Percentiles rank a stretch among this genome's conserved stretches.
phyloP scores from a whole-genome alignment of 2,329 filamentous ascomycete species.

The Aspergillus luchuensis region DNA sequence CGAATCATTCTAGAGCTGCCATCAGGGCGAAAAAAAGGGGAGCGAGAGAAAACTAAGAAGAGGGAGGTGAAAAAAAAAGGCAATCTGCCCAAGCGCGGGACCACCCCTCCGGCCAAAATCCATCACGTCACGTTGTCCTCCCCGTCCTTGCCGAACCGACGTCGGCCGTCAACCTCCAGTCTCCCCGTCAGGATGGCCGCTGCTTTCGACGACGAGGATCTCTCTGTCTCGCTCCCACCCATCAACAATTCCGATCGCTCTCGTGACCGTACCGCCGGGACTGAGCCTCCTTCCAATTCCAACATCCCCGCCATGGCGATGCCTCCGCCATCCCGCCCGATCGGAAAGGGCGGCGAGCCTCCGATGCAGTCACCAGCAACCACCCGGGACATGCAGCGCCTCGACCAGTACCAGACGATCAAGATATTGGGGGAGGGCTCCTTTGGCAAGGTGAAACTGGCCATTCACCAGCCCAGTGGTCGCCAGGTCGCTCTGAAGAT shows the following conservation, averaged over 20 bases:
- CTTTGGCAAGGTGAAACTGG: conserved; percentile 98
- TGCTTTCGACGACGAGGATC: conserved; percentile 76
- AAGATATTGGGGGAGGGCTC: conserved; percentile 93
- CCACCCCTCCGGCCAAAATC: conserved; percentile 25
- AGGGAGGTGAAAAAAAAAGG: conserved; percentile 4
- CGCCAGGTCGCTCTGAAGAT: conserved; percentile 98
- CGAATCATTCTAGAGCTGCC: background rate
- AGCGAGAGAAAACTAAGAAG: background rate
- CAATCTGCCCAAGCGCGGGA: conserved; percentile 1
- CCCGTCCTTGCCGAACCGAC: conserved; percentile 18
- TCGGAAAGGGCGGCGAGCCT: conserved; percentile 31
- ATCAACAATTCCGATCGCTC: conserved; percentile 34
- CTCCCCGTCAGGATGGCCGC: conserved; percentile 37
- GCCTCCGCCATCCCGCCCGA: conserved; percentile 39
- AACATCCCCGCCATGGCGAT: conserved; percentile 42
- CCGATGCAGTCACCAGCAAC: conserved; percentile 48
- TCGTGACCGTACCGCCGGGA: conserved; percentile 28
- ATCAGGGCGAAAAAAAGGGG: conserved; percentile 3
- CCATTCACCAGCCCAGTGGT: conserved; percentile 85
- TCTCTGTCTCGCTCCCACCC: conserved; percentile 68
- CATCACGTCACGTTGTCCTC: conserved; percentile 41
- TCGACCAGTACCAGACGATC: conserved; percentile 89
- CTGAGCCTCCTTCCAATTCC: conserved; percentile 23
- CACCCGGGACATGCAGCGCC: conserved; percentile 70
- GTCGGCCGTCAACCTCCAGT: conserved; percentile 8